Conservation (phyloP, 2,329 filamentous ascomycete genomes). For the Sporothrix euskadiensis region DNA sequence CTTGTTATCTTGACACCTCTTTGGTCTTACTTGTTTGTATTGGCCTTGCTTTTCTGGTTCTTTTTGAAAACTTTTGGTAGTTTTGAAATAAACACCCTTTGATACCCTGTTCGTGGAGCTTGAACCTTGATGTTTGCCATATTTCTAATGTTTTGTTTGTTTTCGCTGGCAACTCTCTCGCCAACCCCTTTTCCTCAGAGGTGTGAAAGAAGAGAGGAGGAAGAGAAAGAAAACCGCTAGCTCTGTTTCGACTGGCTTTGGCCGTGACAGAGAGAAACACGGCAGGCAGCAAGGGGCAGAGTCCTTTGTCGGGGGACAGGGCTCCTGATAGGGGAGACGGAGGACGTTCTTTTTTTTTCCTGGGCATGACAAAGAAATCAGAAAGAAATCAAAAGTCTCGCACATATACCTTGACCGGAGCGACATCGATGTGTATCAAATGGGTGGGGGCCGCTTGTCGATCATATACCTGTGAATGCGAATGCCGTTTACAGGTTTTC, state of each 20-base stretch:
- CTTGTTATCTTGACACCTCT: neutral
- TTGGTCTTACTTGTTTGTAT: slow-evolving; percentile 4
- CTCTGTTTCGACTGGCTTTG: slow-evolving; percentile 11
- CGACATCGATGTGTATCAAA: slow-evolving; percentile 3
- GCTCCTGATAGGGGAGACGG: neutral
- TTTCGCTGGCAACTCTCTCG: neutral
- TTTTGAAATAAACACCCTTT: neutral
- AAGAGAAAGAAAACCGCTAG: neutral
- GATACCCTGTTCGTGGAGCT: neutral
- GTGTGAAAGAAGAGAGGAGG: neutral
- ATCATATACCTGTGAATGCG: neutral
- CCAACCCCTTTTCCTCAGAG: neutral
- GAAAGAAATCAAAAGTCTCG: neutral
- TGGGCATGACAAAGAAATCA: neutral
- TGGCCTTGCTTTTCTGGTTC: neutral
- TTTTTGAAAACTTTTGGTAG: neutral
- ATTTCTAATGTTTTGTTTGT: neutral
- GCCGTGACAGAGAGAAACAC: slow-evolving; percentile 15
- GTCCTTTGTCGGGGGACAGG: neutral
- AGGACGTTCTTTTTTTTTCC: neutral
- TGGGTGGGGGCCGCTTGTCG: slow-evolving; percentile 11
- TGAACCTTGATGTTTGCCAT: neutral
- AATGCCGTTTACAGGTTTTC: neutral
- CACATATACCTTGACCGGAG: neutral
- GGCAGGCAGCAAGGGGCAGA: neutral